Evolutionary conservation across 129 eudicot species (phyloP).

Genomic region (Chrysanthemum seticuspe): DNA sequence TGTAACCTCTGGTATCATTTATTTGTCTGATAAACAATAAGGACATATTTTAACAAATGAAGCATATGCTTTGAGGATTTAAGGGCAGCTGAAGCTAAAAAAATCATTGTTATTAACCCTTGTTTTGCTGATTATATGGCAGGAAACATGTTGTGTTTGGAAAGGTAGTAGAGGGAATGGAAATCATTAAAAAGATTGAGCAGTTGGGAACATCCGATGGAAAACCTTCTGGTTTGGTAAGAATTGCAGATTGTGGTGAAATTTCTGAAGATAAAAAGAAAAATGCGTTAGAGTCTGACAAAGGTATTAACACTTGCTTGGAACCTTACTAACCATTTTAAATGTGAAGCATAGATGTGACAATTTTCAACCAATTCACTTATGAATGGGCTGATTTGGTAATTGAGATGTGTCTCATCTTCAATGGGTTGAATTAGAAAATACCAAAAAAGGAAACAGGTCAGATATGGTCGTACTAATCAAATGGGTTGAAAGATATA

Average conservation of each 20-base stretch:
- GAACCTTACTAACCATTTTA: background rate
- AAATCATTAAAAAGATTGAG: slow-evolving; percentile 72
- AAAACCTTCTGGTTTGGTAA: slow-evolving; percentile 58
- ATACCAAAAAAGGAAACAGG: background rate
- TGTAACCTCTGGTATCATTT: background rate
- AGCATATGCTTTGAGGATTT: slow-evolving; percentile 8
- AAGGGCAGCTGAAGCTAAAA: slow-evolving; percentile 1
- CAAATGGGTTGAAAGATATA: background rate
- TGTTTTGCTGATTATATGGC: slow-evolving; percentile 23
- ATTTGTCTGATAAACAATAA: background rate
- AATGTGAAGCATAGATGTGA: background rate
- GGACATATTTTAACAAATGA: background rate
- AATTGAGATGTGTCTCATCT: background rate
- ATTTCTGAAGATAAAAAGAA: slow-evolving; percentile 36
- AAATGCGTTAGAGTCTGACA: slow-evolving; percentile 35
- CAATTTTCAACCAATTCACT: background rate
- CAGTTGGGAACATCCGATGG: slow-evolving; percentile 73
- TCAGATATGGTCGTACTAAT: background rate
- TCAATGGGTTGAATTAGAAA: background rate
- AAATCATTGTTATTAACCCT: background rate
- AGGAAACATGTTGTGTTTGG: slow-evolving; percentile 98
- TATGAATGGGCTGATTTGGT: slow-evolving; percentile 2
- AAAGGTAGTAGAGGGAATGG: slow-evolving; percentile 84
- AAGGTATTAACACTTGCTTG: slow-evolving; percentile 44
- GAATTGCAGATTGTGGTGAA: slow-evolving; percentile 80